Percentiles rank a stretch among this genome's conserved stretches.
Conservation (phyloP, 2,329 filamentous ascomycete species). For the Colletotrichum incanum region DNA sequence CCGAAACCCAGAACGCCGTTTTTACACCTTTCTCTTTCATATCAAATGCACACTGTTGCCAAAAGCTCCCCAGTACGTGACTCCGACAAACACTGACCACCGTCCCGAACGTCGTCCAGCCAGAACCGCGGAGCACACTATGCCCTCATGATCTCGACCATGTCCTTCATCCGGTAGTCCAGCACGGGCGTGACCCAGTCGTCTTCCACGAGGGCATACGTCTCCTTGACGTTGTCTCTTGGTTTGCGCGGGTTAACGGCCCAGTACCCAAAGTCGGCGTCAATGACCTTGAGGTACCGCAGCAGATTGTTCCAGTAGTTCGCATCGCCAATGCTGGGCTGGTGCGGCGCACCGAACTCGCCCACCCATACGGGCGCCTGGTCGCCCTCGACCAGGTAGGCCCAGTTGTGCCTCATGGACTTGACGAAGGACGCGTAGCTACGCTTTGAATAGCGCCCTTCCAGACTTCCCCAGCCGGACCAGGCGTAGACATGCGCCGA, state of each 20-base stretch:
- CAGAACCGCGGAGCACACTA: constrained; percentile 28
- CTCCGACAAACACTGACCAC: constrained; percentile 6
- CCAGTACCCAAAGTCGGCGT: constrained; percentile 81
- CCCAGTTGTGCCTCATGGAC: constrained; percentile 78
- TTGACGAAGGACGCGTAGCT: constrained; percentile 74
- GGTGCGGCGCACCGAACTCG: constrained; percentile 73
- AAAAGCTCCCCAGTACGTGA: constrained; percentile 3
- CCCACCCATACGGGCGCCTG: constrained; percentile 78
- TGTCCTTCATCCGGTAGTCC: constrained; percentile 75
- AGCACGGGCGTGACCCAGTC: constrained; percentile 76
- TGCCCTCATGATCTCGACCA: constrained; percentile 67
- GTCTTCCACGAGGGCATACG: constrained; percentile 74
- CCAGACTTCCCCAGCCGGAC: constrained; percentile 78
- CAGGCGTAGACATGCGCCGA: constrained; percentile 79
- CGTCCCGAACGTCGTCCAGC: not conserved
- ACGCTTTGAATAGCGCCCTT: constrained; percentile 73
- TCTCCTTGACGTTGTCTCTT: constrained; percentile 69
- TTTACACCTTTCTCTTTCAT: not conserved
- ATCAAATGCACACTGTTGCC: constrained; percentile 28
- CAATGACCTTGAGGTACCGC: constrained; percentile 69
- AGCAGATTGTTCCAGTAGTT: constrained; percentile 79
- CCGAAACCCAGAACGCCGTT: constrained; percentile 27
- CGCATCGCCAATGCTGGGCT: constrained; percentile 68
- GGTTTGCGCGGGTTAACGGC: constrained; percentile 78
- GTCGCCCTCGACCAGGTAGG: constrained; percentile 71